Percentiles rank a stretch among this genome's conserved stretches.
Conservation (phyloP, 495 filamentous ascomycete genomes). For the Melanomma pulvis-pyrius region DNA sequence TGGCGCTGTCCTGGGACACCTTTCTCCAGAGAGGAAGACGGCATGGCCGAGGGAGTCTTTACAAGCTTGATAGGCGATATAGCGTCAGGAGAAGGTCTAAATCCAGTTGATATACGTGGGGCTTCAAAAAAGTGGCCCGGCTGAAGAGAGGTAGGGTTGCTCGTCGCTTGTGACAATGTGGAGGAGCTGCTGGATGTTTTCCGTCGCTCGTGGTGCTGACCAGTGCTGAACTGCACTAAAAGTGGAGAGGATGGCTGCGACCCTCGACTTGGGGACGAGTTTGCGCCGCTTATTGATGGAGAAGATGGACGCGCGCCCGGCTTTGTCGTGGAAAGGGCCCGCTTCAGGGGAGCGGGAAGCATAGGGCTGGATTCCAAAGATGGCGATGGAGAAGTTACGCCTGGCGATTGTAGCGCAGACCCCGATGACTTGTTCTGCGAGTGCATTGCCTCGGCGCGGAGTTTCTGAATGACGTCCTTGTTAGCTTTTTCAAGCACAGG, state of each 20-base stretch:
- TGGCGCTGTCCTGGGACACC: slow-evolving; percentile 53
- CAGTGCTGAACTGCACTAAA: slow-evolving; percentile 87
- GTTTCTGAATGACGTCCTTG: slow-evolving; percentile 95
- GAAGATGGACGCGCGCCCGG: slow-evolving; percentile 78
- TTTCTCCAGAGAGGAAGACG: slow-evolving; percentile 57
- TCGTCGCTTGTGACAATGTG: slow-evolving; percentile 76
- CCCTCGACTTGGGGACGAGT: slow-evolving; percentile 79
- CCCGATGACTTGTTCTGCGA: slow-evolving; percentile 43
- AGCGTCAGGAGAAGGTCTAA: slow-evolving; percentile 66
- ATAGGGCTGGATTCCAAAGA: slow-evolving; percentile 85
- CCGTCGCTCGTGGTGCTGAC: slow-evolving; percentile 68
- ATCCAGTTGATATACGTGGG: slow-evolving; percentile 60
- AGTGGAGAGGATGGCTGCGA: slow-evolving; percentile 96
- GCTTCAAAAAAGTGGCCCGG: slow-evolving; percentile 75
- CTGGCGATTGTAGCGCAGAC: slow-evolving; percentile 47
- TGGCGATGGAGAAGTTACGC: slow-evolving; percentile 58
- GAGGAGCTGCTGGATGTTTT: slow-evolving; percentile 90
- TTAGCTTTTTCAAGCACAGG: slow-evolving; percentile 97
- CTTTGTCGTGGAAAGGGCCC: slow-evolving; percentile 78
- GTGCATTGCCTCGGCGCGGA: slow-evolving; percentile 74
- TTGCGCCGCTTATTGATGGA: slow-evolving; percentile 78
- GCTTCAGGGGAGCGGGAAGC: slow-evolving; percentile 75
- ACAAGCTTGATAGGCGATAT: slow-evolving; percentile 77
- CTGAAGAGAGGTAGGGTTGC: slow-evolving; percentile 61
- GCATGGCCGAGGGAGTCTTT: slow-evolving; percentile 55